Percentiles rank a stretch among this genome's conserved stretches.
These are phyloP conservation scores for Aspergillus piperis DNA, from an alignment of 2,329 filamentous ascomycete genomes.

Conservation along the genomic window DNA sequence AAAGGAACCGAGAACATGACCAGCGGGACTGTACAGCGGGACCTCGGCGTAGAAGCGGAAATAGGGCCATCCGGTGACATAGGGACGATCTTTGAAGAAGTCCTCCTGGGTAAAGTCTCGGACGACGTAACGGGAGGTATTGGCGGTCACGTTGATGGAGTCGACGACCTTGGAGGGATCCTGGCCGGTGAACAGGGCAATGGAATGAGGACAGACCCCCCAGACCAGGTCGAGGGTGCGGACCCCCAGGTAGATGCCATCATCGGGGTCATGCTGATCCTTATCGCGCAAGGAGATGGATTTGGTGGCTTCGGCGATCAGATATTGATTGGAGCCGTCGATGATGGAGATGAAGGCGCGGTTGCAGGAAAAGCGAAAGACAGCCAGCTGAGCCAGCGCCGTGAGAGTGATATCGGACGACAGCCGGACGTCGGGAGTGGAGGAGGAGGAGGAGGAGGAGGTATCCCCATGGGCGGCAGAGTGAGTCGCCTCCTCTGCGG, in stretches of 20 bases:
- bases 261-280: constrained; percentile 27
- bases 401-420: constrained; percentile 45
- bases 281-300: constrained; percentile 41
- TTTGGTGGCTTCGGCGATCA: constrained; percentile 55
- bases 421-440: constrained; percentile 3
- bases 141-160: constrained; percentile 28
- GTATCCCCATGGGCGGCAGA: not conserved
- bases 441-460: not conserved
- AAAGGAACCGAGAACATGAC: constrained; percentile 59
- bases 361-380: constrained; percentile 46
- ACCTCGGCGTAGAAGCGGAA: constrained; percentile 58
- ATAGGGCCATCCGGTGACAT: constrained; percentile 33
- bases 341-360: constrained; percentile 56
- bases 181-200: constrained; percentile 26
- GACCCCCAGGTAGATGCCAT: constrained; percentile 37
- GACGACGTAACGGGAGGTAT: constrained; percentile 36
- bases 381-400: constrained; percentile 54
- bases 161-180: constrained; percentile 19
- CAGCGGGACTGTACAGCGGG: constrained; percentile 57
- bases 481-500: not conserved
- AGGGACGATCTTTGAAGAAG: constrained; percentile 35
- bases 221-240: constrained; percentile 24
- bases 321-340: constrained; percentile 50
- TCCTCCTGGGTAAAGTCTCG: constrained; percentile 39
- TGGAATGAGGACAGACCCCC: constrained; percentile 23